Base-by-base conservation (phyloP, 2,329 filamentous ascomycete genomes). In the Cordyceps cicadae region DNA sequence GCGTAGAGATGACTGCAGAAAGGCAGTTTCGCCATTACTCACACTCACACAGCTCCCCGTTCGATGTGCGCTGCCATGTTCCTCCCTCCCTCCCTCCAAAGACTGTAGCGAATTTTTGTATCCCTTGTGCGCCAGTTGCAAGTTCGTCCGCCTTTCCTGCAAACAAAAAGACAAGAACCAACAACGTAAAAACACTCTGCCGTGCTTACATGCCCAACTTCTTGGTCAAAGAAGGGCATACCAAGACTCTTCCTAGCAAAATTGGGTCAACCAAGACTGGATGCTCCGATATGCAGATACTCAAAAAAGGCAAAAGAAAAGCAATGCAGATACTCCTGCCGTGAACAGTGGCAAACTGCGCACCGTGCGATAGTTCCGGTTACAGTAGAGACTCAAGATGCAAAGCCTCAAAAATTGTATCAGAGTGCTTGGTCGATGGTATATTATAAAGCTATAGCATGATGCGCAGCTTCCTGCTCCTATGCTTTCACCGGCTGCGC, bases 401-500 rank as follows among this genome's bases (percentile, higher is more conserved):
- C 15, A 58, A 21, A 58, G 46, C 15, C 11, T 24, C 19, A 17
- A 57, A 57, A 29, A 29, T 39, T 6, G 19, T 19, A 39, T 37
- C 54, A 24, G 9, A 14, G 26, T 48, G 9, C 15, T 48, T 32
- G 17, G 24, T 52, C 56, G 32, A 45, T 45, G 49, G 37, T 52
- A 34, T 59, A 59, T 52, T 58, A 58, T 50, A 51, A 15, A 58
- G 45, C 29, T 57, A 57, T 26, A 34, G 54, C 29, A 34, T n/a
- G 15, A 37, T 56, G 43, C 54, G 41, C n/a, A 24, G 39, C 41
- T 17, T 41, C n/a, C 21, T n/a, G 46, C 46, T 34, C n/a, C 34
- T 29, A 12, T 29, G 4, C 19, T 58, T 52, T 75, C 76, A 79
- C 73, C 79, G 77, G 68, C 78, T 81, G 67, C 76, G 76, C 48